Evolutionary conservation across 345 rosid species (phyloP).

Genomic region (Syzygium aqueum): DNA sequence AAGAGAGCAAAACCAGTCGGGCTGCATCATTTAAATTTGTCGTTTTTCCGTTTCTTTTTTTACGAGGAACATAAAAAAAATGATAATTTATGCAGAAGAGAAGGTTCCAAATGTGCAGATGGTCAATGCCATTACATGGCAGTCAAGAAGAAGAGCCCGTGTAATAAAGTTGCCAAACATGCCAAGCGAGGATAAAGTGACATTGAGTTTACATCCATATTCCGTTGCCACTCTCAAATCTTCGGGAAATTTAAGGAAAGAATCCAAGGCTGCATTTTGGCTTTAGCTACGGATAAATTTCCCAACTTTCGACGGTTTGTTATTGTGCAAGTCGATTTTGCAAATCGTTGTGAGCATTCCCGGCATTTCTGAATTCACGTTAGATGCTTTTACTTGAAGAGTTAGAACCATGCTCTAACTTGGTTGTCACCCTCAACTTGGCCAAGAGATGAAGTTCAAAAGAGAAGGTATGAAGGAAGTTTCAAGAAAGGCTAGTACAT

Average conservation of each 20-base stretch:
- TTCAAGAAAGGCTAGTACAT: not conserved
- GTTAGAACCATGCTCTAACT: not conserved
- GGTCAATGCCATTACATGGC: not conserved
- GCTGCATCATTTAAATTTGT: not conserved
- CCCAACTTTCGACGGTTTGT: not conserved
- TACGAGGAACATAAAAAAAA: not conserved
- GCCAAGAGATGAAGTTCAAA: not conserved
- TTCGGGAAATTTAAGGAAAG: not conserved
- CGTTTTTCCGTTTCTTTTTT: not conserved
- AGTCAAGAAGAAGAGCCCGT: not conserved
- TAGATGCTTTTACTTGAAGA: not conserved
- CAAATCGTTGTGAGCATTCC: not conserved
- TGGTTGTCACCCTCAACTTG: not conserved
- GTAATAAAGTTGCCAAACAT: not conserved
- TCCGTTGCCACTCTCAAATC: not conserved
- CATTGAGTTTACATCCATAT: not conserved
- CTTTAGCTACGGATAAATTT: not conserved
- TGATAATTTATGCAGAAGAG: not conserved
- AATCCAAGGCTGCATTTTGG: not conserved
- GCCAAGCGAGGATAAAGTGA: not conserved
- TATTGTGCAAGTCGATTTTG: not conserved
- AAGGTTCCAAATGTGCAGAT: not conserved
- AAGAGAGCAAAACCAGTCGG: not conserved
- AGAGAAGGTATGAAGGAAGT: not conserved
- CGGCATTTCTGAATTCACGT: not conserved